These are phyloP conservation scores for Nigrospora osmanthi DNA, from an alignment of 2,329 filamentous ascomycete genomes.

Conservation along the genomic window DNA sequence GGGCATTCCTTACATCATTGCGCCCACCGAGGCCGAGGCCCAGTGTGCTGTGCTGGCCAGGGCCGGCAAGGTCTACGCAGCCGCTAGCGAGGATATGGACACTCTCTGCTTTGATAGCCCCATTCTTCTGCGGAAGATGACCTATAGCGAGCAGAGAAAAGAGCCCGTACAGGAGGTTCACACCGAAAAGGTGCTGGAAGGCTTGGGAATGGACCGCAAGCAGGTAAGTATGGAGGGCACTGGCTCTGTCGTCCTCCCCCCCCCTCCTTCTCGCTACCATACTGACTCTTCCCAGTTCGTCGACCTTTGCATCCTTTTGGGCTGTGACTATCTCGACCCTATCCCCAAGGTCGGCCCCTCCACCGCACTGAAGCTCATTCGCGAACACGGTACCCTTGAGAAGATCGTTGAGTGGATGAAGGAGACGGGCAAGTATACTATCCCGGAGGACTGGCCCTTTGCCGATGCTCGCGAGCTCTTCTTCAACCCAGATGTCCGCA, in stretches of 20 bases:
- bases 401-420: constrained; percentile 76
- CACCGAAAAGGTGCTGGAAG: constrained; percentile 77
- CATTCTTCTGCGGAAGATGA: constrained; percentile 84
- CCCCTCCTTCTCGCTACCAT: neutral
- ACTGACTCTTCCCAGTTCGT: constrained; percentile 60
- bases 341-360: constrained; percentile 90
- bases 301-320: constrained; percentile 93
- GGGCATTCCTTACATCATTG: constrained; percentile 92
- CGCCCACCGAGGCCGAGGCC: constrained; percentile 93
- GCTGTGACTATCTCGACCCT: constrained; percentile 95
- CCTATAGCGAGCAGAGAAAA: constrained; percentile 94
- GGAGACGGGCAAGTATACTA: constrained; percentile 69
- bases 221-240: constrained; percentile 47
- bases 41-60: constrained; percentile 87
- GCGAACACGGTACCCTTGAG: constrained; percentile 82
- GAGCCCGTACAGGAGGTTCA: constrained; percentile 96
- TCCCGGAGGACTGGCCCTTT: constrained; percentile 97
- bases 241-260: neutral
- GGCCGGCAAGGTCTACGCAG: constrained; percentile 92
- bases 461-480: constrained; percentile 87
- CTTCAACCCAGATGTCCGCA: constrained; percentile 79
- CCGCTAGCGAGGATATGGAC: constrained; percentile 98
- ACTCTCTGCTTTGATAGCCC: constrained; percentile 92
- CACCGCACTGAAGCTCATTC: constrained; percentile 88
- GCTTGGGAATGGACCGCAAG: constrained; percentile 77